Base-by-base conservation (phyloP, 257 asterid genomes). In the Paraleonurus japonicus region DNA sequence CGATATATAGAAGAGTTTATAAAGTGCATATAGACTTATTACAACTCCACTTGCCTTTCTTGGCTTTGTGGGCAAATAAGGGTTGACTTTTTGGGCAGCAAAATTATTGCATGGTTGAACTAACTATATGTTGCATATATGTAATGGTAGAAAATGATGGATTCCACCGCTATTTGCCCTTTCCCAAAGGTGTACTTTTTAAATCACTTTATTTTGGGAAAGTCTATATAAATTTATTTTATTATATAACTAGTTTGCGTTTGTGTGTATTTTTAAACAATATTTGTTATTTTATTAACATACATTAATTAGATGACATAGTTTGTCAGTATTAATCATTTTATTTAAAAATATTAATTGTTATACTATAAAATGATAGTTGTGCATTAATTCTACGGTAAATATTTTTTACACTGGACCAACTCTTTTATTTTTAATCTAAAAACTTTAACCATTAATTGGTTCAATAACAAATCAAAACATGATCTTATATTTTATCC, bases 101-200 rank as follows among this genome's bases (percentile, higher is more conserved):
- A 70, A 47, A 85, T 85, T 53, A 85, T 82, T 70, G 67, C 78
- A 22, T 48, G 61, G 75, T 82, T 85, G 85, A 82, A 82, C 66
- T 78, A 66, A 71, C 41, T 27, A 39, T 26, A 41, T 65, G 7
- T 41, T 76, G 67, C 60, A 64, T 32, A 32, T 61, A 61, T 61
- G 37, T 60, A 66, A 61, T 47, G 67, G 61, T 26, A 48, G 23
- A 72, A 73, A 57, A 76, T 76, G 79, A 76, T 76, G 81, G 28
- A 68, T 63, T 75, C 83, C 78, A 76, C 81, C 84, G 63, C 74
- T 72, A 55, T 72, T 72, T 66, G 57, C 57, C 76, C 35, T 53
- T 73, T 80, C 17, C 55, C 17, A 67, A 61, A 60, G 23, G 58
- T 61, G 15, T 26, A 32, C 22, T 47, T 47, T n/a, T 16, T 47